phyloP scores from a whole-genome alignment of 192 early-diverging fungal genomes.

The Paraglomus brasilianum region DNA sequence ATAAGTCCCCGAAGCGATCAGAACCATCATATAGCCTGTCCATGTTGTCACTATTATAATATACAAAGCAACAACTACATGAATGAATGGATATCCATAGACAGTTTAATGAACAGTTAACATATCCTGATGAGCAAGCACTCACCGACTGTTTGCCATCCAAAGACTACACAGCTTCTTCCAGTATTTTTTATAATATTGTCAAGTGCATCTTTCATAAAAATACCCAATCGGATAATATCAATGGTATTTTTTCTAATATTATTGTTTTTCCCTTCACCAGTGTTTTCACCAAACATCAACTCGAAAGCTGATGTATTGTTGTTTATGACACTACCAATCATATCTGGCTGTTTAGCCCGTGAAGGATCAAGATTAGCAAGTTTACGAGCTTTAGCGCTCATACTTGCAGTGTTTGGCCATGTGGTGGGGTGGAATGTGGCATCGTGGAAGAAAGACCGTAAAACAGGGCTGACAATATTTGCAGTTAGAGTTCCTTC shows the following conservation, averaged over 20 bases:
- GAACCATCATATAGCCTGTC: slow-evolving; percentile 7
- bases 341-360: slow-evolving; percentile 32
- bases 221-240: slow-evolving; percentile 18
- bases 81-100: too few relatives aligned
- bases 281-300: slow-evolving; percentile 25
- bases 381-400: slow-evolving; percentile 26
- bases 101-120: not conserved
- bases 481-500: slow-evolving; percentile 22
- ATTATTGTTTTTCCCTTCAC: slow-evolving; percentile 25
- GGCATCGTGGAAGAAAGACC: slow-evolving; percentile 16
- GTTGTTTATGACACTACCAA: slow-evolving; percentile 21
- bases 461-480: slow-evolving; percentile 20
- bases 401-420: slow-evolving; percentile 28
- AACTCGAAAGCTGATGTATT: slow-evolving; percentile 9
- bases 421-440: slow-evolving; percentile 23
- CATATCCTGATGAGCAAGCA: not conserved
- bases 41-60: slow-evolving; percentile 20
- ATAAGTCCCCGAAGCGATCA: not conserved
- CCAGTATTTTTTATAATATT: not conserved
- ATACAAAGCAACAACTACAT: too few relatives aligned
- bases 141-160: slow-evolving; percentile 25
- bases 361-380: slow-evolving; percentile 10
- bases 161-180: not conserved
- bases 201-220: slow-evolving; percentile 30
- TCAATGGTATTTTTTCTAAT: slow-evolving; percentile 22